Conservation (phyloP, 1,284 basidiomycete species). For the Irpex sp. region DNA sequence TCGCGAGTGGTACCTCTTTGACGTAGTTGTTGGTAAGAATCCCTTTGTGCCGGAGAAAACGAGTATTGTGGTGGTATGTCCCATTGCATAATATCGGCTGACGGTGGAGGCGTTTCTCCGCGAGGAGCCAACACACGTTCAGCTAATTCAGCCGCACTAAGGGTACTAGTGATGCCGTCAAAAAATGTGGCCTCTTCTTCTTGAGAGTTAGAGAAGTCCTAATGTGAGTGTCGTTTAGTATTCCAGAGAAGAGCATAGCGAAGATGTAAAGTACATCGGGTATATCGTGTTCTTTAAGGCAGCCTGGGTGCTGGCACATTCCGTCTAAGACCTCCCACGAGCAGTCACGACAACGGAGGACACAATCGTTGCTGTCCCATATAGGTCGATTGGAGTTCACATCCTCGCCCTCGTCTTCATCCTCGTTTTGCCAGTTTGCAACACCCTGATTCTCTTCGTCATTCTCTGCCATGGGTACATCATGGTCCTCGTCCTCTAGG, state of each 20-base stretch:
- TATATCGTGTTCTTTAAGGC: neutral
- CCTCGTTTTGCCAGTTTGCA: too few relatives aligned
- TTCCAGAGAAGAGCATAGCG: neutral
- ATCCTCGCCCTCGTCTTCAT: neutral
- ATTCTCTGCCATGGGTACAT: neutral
- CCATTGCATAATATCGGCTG: neutral
- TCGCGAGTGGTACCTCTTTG: slow-evolving; percentile 30
- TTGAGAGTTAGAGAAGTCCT: neutral
- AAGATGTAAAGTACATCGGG: neutral
- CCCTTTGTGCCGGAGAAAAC: neutral
- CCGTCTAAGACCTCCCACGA: neutral
- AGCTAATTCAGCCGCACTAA: neutral
- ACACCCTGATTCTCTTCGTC: neutral
- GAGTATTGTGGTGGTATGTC: neutral
- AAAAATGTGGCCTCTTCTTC: neutral
- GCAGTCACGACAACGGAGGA: neutral
- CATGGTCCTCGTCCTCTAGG: neutral
- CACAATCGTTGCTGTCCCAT: neutral
- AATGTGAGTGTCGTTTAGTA: too few relatives aligned
- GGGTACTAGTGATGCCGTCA: neutral
- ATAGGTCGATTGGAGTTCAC: neutral
- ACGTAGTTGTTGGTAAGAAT: slow-evolving; percentile 15
- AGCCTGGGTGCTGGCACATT: neutral
- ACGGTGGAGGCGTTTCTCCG: neutral
- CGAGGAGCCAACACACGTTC: neutral